Evolutionary conservation across 1,139 yeast species (phyloP), one percentile per base, ranked within the genome.

Genomic region (Kluyveromyces sp.): DNA sequence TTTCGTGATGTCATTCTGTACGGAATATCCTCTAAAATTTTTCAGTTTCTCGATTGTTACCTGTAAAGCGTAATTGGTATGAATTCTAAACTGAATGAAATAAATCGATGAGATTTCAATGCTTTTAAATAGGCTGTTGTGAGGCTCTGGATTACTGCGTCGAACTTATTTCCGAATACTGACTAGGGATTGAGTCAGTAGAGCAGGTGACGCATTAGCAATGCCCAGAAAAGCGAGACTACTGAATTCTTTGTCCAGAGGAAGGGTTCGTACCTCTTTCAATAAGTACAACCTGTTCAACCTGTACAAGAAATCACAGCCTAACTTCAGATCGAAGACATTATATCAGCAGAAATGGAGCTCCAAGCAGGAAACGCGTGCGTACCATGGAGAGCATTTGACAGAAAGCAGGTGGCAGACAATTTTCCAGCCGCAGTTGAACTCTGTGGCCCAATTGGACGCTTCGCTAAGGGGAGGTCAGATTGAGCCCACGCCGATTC

Each of bases 351-450:
- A 89, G 65, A 87, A 88, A 67, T 92, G 95, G 89, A 68, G 74
- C 8, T 83, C 96, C 43, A 92, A 94, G 64, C 83, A 82, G 59
- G 96, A 88, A 61, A 82, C 97, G 3, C 77, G 98, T 67, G 83
- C 94, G 1, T 92, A 92, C 64, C 98, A 92, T 63, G 98, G 98
- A 54, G 97, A 92, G 59, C 89, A 84, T 61, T 67, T 92, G 46
- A 83, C 94, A 0, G 98, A 92, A 63, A 70, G 78, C 22, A 78
- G 92, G 60, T 86, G 89, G 79, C 79, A 83, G 60, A 70, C 79
- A 25, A 65, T 77, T 42, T 88, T 88, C 66, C 71, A 78, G 47
- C 83, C 89, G 30, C 79, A 82, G 46, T 70, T 87, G 53, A 81
- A 84, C 48, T 84, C 94, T 30, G 96, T 87, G 40, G 92, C 94